Evolutionary conservation across 129 eudicot species (phyloP), one percentile per base, ranked within the genome.

Genomic region (Chrysanthemum seticuspe): DNA sequence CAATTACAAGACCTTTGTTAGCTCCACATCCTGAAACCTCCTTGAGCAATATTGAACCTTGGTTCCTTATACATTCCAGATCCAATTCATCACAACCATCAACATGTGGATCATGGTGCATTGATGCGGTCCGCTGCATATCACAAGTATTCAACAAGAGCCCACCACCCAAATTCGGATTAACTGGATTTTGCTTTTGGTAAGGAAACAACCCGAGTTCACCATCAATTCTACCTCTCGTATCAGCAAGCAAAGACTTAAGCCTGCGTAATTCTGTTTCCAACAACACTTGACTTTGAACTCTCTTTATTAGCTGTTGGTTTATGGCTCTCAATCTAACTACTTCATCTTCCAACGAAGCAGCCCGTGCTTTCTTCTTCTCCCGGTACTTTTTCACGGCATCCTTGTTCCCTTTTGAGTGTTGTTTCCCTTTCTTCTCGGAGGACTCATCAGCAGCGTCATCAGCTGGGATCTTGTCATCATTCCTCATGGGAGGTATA

Each of bases 201-300:
- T 91, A 95, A 68, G 99, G 99, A 74, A 90, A 95, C 13, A 95
- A 86, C 4, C 99, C 97, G 51, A 95, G 87, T 76, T 88, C 99
- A 50, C 99, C 97, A 73, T 95, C 99, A 34, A 95, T 90, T 74
- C 99, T 85, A 61, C 99, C 99, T 79, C 99, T 83, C 34, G 91
- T 78, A 73, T 95, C 99, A 65, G 91, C 97, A 60, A 95, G 99
- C 85, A 95, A 83, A 79, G 94, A 91, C 89, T 91, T 95, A 29
- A 95, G 97, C 77, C 99, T 88, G 15, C 91, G 88, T 53, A 86
- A 68, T 84, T 95, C 99, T 13, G 94, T 88, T 79, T 95, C 97
- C 75, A 95, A 80, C 49, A 79, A 83, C 47, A 88, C 91, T 78
- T 90, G 97, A 68, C 96, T 86, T 66, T 90, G 96, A 69, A 95